These are phyloP conservation scores for Claviceps sp. DNA, from an alignment of 2,329 filamentous ascomycete genomes.

Conservation along the genomic window DNA sequence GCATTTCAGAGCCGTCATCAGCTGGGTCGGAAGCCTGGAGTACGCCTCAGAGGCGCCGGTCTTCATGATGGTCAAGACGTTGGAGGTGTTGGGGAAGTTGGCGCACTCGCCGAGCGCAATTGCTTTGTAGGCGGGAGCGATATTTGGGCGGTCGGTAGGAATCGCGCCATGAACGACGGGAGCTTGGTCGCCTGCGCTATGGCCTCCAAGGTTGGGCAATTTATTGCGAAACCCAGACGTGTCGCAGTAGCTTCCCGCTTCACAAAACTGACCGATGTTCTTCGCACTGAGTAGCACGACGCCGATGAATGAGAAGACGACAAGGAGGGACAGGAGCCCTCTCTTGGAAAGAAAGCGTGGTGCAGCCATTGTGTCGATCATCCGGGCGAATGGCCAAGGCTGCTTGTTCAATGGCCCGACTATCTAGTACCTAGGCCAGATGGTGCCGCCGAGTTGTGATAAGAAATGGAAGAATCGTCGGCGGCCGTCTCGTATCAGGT, in stretches of 20 bases:
- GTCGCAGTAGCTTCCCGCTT: slow-evolving; percentile 17
- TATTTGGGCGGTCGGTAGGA: neutral
- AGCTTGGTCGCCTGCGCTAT: neutral
- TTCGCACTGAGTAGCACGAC: slow-evolving; percentile 21
- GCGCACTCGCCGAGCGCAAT: slow-evolving; percentile 19
- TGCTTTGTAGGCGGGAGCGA: slow-evolving; percentile 5
- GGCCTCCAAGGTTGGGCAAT: slow-evolving; percentile 1
- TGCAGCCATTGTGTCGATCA: slow-evolving; percentile 7
- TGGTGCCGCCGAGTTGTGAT: neutral
- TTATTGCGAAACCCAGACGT: slow-evolving; percentile 3
- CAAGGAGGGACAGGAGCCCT: slow-evolving; percentile 13
- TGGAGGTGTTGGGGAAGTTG: slow-evolving; percentile 29
- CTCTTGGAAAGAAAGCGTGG: slow-evolving; percentile 17
- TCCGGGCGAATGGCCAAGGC: neutral
- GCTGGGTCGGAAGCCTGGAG: slow-evolving; percentile 37
- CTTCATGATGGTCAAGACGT: slow-evolving; percentile 40
- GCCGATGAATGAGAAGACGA: slow-evolving; percentile 16
- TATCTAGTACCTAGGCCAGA: neutral
- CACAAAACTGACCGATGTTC: slow-evolving; percentile 17
- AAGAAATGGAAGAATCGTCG: neutral
- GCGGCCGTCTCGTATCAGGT: neutral
- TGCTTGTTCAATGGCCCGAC: slow-evolving; percentile 6
- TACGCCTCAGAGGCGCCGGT: slow-evolving; percentile 43
- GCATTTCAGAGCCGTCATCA: slow-evolving; percentile 38
- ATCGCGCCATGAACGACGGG: neutral